These are phyloP conservation scores for Vachellia collinsii DNA, from an alignment of 306 rosid species.

Conservation along the genomic window DNA sequence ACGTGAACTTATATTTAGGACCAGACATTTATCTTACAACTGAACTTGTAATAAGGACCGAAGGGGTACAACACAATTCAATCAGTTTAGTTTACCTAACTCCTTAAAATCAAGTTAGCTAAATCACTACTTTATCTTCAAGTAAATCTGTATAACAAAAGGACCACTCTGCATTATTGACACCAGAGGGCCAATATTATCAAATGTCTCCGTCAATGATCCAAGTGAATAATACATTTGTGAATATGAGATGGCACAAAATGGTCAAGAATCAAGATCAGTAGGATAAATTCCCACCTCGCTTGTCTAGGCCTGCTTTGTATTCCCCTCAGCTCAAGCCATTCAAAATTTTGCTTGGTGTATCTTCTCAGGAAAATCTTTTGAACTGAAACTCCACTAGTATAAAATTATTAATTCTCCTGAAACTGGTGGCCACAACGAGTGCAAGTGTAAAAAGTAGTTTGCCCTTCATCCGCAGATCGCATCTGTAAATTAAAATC, in stretches of 20 bases:
- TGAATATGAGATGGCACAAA: background rate
- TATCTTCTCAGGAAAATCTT: background rate
- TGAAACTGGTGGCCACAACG: constrained; percentile 50
- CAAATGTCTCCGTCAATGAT: background rate
- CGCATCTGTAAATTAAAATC: constrained; percentile 46
- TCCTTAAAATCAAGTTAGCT: background rate
- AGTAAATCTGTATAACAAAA: background rate
- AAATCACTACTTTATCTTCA: background rate
- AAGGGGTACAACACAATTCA: background rate
- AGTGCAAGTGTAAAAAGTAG: constrained; percentile 53
- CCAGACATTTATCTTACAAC: too few species aligned
- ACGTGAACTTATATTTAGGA: too few species aligned
- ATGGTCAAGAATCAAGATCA: background rate
- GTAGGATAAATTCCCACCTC: background rate
- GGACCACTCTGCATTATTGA: background rate
- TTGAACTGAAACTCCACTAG: background rate
- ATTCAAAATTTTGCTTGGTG: background rate
- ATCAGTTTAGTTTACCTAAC: background rate
- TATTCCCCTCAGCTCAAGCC: background rate
- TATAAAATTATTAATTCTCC: constrained; percentile 33
- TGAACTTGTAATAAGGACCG: too few species aligned
- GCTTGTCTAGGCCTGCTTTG: background rate
- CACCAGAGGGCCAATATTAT: background rate
- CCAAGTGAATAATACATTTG: background rate
- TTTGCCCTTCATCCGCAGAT: constrained; percentile 63